Evolutionary conservation across 805 yeast species (phyloP).

Genomic region (Candida vartiovaarae): DNA sequence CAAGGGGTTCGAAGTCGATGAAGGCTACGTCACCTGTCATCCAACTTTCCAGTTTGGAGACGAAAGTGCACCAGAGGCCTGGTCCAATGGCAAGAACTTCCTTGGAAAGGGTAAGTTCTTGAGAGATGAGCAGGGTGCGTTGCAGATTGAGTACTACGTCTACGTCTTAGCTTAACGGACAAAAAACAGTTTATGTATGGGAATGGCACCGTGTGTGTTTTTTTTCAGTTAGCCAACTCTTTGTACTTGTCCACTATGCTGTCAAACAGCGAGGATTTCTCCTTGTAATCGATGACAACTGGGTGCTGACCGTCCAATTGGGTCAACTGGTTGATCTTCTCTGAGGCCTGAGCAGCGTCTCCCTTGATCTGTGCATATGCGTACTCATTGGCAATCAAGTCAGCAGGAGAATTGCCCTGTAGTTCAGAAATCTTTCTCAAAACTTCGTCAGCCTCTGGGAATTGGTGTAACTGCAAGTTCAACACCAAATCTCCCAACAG

Average conservation of each 20-base stretch:
- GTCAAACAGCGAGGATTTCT: constrained; percentile 60
- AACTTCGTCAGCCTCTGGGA: constrained; percentile 75
- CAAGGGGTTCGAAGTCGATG: constrained; percentile 32
- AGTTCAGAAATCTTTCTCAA: constrained; percentile 32
- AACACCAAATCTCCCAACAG: constrained; percentile 63
- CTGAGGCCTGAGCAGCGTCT: constrained; percentile 24
- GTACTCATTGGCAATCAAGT: constrained; percentile 58
- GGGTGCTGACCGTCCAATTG: constrained; percentile 49
- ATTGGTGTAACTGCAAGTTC: constrained; percentile 70
- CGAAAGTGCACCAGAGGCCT: constrained; percentile 34
- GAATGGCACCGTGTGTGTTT: too few relatives aligned
- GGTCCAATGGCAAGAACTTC: constrained; percentile 44
- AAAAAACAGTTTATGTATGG: too few relatives aligned
- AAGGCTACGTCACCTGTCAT: constrained; percentile 42
- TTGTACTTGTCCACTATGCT: constrained; percentile 56
- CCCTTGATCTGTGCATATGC: constrained; percentile 55
- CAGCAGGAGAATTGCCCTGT: constrained; percentile 35
- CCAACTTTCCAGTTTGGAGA: constrained; percentile 37
- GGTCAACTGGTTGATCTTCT: constrained; percentile 40
- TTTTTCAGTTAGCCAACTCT: constrained; percentile 11
- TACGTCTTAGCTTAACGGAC: constrained; percentile 20
- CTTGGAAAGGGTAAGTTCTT: constrained; percentile 55
- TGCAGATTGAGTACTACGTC: constrained; percentile 50
- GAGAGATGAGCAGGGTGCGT: constrained; percentile 36
- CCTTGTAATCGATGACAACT: constrained; percentile 48